Conservation (phyloP, 164 flowering plant species). For the Magnolia sinica region DNA sequence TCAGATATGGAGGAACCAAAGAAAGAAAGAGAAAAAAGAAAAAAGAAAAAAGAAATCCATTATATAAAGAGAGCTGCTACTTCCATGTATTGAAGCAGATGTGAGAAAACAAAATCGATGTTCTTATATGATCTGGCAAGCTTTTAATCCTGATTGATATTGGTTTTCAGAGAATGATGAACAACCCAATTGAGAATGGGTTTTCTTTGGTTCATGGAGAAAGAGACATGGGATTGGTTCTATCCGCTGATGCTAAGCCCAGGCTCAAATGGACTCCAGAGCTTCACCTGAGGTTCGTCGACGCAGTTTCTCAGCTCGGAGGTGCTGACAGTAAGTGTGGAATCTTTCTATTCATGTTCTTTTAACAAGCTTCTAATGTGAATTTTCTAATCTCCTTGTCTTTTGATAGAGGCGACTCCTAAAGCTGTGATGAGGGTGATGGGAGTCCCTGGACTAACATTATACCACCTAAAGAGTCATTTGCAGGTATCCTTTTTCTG, state of each 20-base stretch:
- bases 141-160: conserved; percentile 11
- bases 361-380: not conserved
- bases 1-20: conserved; percentile 59
- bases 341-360: not conserved
- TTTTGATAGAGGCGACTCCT: conserved; percentile 83
- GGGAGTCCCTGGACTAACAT: conserved; percentile 79
- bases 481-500: conserved; percentile 57
- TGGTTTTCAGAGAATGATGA: conserved; percentile 35
- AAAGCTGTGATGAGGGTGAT: conserved; percentile 82
- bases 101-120: conserved; percentile 16
- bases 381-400: conserved; percentile 1
- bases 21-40: not conserved
- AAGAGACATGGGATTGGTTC: conserved; percentile 50
- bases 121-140: not conserved
- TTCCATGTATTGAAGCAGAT: conserved; percentile 25
- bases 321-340: conserved; percentile 60
- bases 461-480: conserved; percentile 92
- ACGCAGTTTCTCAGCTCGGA: conserved; percentile 64
- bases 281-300: conserved; percentile 70
- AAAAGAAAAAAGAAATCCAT: conserved; percentile 23
- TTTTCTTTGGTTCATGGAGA: conserved; percentile 2
- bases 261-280: conserved; percentile 85
- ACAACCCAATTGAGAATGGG: conserved; percentile 17
- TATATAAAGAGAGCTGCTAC: conserved; percentile 37
- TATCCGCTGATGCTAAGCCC: conserved; percentile 83